Base-by-base conservation (phyloP, 129 eudicot species). In the Chrysanthemum lavandulifolium region DNA sequence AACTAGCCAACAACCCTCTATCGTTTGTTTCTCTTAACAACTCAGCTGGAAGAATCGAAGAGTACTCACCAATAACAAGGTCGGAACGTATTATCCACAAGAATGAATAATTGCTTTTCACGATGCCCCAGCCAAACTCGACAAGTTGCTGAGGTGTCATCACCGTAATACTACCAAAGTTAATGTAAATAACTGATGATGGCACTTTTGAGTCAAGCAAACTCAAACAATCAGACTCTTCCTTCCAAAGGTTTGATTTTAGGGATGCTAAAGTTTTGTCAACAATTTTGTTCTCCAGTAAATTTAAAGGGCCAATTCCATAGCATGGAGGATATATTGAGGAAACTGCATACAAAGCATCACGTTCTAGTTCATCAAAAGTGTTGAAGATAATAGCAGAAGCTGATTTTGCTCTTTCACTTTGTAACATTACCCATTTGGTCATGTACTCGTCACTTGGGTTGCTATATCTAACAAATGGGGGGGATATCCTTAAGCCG, bases 121-220 rank as follows among this genome's bases (percentile, higher is more conserved):
- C 94, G 0, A 87, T 69, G 0, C 94, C 94, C 89, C 88, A 88
- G 11, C 90, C 84, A 50, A 88, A 82, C 33, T 88, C 94, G 0
- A 62, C 57, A 18, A 87, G 65, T 69, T 87, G 89, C 3, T 82
- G 59, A 36, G 80, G 60, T 13, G 85, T 71, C 80, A 87, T 65
- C 18, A 79, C 79, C 0, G 85, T 76, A 14, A 84, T 82, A 72
- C 94, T 88, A 13, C 94, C 94, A 62, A 84, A 87, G 40, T 84
- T 84, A 19, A 87, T 87, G 51, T 84, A 82, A 27, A 80, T 68
- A 2, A 87, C 87, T 2, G 94, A 84, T 23, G 18, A 53, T 3
- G 80, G 45, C 31, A 79, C 84, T 67, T 71, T 67, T 0, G 80
- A 33, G 45, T 87, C 78, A 3, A 87, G 86, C 94, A 89, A 87